Conservation (phyloP, 2,329 filamentous ascomycete genomes). For the Neopestalotiopsis sp. region DNA sequence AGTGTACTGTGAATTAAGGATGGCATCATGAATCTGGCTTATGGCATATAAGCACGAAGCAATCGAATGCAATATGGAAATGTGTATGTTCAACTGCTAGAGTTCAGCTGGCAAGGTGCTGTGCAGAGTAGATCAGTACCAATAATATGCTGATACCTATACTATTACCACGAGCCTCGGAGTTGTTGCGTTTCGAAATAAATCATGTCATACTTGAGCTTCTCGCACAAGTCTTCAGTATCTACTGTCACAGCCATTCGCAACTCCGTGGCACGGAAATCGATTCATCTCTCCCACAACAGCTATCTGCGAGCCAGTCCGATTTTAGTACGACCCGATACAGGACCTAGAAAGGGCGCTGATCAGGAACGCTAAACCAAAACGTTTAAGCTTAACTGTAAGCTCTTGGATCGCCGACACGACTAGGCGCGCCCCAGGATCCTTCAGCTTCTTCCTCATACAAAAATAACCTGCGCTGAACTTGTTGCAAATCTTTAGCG, state of each 20-base stretch:
- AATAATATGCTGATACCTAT: no score
- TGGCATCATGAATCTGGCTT: no score
- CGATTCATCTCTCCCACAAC: not conserved
- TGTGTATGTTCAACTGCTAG: no score
- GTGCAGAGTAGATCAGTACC: no score
- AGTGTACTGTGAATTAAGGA: no score
- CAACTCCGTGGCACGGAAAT: not conserved
- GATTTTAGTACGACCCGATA: not conserved
- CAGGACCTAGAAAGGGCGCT: not conserved
- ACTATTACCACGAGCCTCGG: no score
- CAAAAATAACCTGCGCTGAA: not conserved
- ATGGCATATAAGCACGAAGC: no score
- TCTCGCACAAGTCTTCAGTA: not conserved
- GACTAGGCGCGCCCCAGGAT: not conserved
- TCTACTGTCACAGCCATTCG: no score
- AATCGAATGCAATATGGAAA: no score
- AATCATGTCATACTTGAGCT: not conserved
- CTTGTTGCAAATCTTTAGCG: not conserved
- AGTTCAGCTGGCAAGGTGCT: no score
- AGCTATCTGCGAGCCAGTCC: not conserved
- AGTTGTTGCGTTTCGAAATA: no score
- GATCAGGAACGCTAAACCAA: not conserved
- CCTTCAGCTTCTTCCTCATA: not conserved
- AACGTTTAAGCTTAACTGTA: slow-evolving; percentile 2
- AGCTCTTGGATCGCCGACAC: not conserved